A percentile compares a stretch with the other conserved stretches of the same genome.
phyloP scores from a whole-genome alignment of 2,329 filamentous ascomycete species.

The Myriosclerotinia curreyana region DNA sequence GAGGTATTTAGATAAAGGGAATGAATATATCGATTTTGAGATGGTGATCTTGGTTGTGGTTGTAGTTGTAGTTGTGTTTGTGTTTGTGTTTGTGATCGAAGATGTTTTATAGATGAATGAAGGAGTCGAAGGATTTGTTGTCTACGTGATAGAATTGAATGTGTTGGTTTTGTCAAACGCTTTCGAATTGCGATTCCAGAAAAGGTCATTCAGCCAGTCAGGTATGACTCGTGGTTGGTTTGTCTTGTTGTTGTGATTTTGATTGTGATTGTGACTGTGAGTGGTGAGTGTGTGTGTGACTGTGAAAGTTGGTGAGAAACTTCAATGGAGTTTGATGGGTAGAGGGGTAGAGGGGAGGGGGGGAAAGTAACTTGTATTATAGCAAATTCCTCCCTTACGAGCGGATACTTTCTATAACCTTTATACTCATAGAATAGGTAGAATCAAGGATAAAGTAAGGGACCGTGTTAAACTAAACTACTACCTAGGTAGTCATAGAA shows the following conservation, averaged over 20 bases:
- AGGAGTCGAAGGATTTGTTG: conserved; percentile 8
- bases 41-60: background rate
- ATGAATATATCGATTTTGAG: background rate
- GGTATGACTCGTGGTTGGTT: background rate
- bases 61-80: background rate
- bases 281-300: too few relatives aligned
- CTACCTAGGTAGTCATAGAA: too few relatives aligned
- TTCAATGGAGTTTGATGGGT: background rate
- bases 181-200: conserved; percentile 15
- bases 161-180: conserved; percentile 14
- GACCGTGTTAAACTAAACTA: too few relatives aligned
- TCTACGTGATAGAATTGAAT: conserved; percentile 1
- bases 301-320: too few relatives aligned
- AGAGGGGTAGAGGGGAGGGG: too few relatives aligned
- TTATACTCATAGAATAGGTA: too few relatives aligned
- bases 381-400: too few relatives aligned
- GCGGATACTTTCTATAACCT: too few relatives aligned
- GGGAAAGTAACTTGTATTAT: background rate
- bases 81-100: background rate
- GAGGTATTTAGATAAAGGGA: background rate
- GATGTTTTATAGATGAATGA: conserved; percentile 4
- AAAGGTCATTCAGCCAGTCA: conserved; percentile 20
- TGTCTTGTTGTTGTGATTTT: background rate
- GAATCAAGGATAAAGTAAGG: too few relatives aligned
- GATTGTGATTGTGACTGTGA: background rate